These are phyloP conservation scores for Penicillium sp. DNA, from an alignment of 2,329 filamentous ascomycete genomes.

Conservation along the genomic window DNA sequence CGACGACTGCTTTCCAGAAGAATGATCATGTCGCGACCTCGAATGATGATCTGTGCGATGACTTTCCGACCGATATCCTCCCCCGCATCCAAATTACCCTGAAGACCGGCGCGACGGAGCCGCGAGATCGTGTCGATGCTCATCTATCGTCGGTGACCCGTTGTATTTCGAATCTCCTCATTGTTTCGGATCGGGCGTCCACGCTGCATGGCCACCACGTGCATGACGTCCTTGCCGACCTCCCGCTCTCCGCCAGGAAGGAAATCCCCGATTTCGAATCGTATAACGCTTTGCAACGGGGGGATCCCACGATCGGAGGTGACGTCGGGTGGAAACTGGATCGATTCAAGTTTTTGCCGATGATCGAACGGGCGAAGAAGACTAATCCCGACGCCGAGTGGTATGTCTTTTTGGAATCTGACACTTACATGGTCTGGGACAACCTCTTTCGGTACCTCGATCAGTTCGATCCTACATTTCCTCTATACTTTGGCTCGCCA, in stretches of 20 bases:
- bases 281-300: constrained; percentile 41
- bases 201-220: constrained; percentile 41
- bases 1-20: constrained; percentile 14
- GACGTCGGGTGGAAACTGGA: constrained; percentile 50
- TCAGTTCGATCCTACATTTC: constrained; percentile 43
- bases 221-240: constrained; percentile 44
- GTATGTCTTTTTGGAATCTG: constrained; percentile 54
- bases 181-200: constrained; percentile 40
- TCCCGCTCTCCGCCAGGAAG: constrained; percentile 40
- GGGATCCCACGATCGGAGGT: constrained; percentile 28
- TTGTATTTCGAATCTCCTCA: constrained; percentile 14
- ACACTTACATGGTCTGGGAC: constrained; percentile 48
- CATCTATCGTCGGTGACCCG: constrained; percentile 41
- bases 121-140: constrained; percentile 38
- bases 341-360: constrained; percentile 54
- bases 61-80: constrained; percentile 36
- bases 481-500: constrained; percentile 49
- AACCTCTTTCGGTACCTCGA: constrained; percentile 47
- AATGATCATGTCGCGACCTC: background rate
- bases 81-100: constrained; percentile 44
- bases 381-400: constrained; percentile 47
- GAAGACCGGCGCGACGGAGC: constrained; percentile 47
- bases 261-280: constrained; percentile 36
- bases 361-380: constrained; percentile 49
- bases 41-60: constrained; percentile 14